Conservation (phyloP, 140 eudicot genomes). For the Oenanthe javanica region DNA sequence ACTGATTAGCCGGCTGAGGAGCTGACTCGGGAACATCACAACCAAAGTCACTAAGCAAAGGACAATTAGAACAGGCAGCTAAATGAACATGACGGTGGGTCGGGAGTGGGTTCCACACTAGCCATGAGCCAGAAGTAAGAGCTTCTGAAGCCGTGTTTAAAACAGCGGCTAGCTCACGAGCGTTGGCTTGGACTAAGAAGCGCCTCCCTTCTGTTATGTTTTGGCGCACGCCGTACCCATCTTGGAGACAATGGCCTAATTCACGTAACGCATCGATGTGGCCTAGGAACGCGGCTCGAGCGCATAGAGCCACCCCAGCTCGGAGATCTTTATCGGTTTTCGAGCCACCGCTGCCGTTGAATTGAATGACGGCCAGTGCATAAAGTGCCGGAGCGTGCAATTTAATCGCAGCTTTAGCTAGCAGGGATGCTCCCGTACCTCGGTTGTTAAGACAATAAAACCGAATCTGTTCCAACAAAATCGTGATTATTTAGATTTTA, state of each 20-base stretch:
- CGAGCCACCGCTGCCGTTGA: conserved; percentile 83
- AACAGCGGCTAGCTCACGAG: conserved; percentile 58
- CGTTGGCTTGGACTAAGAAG: conserved; percentile 70
- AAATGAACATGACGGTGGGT: conserved; percentile 29
- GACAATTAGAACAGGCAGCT: conserved; percentile 28
- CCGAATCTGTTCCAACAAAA: conserved; percentile 40
- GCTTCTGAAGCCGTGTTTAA: conserved; percentile 25
- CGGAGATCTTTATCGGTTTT: conserved; percentile 58
- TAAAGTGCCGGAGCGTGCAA: conserved; percentile 75
- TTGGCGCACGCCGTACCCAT: conserved; percentile 79
- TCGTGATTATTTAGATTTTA: neutral
- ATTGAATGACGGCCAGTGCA: conserved; percentile 77
- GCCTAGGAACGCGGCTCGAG: conserved; percentile 84
- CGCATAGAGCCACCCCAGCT: conserved; percentile 79
- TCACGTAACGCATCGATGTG: conserved; percentile 89
- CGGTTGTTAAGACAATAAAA: conserved; percentile 60
- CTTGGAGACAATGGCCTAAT: conserved; percentile 81
- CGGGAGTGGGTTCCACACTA: conserved; percentile 49
- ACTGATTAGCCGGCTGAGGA: conserved; percentile 67
- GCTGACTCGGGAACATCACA: conserved; percentile 38
- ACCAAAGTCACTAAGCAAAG: conserved; percentile 61
- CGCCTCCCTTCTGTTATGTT: conserved; percentile 45
- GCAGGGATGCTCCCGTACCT: conserved; percentile 53
- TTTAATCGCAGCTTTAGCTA: conserved; percentile 73
- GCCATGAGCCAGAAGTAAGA: conserved; percentile 37